Percentiles rank a stretch among this genome's conserved stretches.
These are phyloP conservation scores for Ceriops tagal DNA, from an alignment of 345 rosid species.

Conservation along the genomic window DNA sequence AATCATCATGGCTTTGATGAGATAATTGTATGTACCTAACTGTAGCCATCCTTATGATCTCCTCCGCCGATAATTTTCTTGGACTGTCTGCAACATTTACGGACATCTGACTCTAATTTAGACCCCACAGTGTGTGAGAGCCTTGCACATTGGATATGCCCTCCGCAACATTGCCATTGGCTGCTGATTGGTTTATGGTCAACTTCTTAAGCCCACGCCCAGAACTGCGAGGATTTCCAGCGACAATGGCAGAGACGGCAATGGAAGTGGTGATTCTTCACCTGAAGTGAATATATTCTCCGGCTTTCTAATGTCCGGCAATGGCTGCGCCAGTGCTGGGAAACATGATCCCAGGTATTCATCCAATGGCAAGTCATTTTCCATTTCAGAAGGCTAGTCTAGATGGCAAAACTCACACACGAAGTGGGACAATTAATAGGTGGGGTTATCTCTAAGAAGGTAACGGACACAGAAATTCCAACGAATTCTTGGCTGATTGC, in stretches of 20 bases:
- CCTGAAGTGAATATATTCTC: conserved; percentile 9
- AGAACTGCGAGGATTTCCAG: conserved; percentile 40
- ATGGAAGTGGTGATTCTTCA: conserved; percentile 1
- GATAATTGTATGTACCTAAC: conserved; percentile 43
- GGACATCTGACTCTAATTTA: too few species aligned
- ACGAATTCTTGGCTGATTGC: too few species aligned
- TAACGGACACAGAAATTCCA: too few species aligned
- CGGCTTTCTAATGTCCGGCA: conserved; percentile 11
- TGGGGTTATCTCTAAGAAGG: too few species aligned
- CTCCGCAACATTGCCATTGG: neutral
- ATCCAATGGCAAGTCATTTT: conserved; percentile 11
- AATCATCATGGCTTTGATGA: conserved; percentile 32
- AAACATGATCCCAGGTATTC: conserved; percentile 20
- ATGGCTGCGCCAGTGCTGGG: conserved; percentile 13
- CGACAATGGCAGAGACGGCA: conserved; percentile 22
- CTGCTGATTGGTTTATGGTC: conserved; percentile 8
- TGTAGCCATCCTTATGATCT: conserved; percentile 46
- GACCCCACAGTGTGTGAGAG: too few species aligned
- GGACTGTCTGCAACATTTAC: too few species aligned
- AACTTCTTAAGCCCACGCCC: conserved; percentile 33
- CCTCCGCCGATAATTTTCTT: conserved; percentile 41
- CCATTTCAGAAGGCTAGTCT: conserved; percentile 15
- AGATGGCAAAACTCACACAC: too few species aligned
- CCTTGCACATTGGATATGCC: too few species aligned
- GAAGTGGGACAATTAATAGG: too few species aligned